phyloP scores from a whole-genome alignment of 1,139 yeast genomes.

The Blastobotrys capitulatus region DNA sequence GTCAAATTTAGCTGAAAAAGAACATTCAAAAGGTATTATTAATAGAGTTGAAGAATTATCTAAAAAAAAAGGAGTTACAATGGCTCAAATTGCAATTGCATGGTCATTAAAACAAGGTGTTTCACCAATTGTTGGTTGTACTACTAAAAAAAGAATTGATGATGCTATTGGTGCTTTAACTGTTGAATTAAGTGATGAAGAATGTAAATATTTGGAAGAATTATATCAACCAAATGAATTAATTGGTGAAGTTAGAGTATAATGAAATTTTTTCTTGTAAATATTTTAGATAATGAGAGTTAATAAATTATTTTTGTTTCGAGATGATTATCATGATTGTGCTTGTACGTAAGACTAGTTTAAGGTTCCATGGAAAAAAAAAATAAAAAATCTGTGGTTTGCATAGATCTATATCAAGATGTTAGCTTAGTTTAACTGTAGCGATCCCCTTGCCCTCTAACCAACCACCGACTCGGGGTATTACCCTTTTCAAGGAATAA shows the following conservation, averaged over 20 bases:
- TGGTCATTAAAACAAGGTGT: conserved; percentile 51
- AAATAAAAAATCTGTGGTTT: too few species aligned
- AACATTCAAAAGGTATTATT: conserved; percentile 43
- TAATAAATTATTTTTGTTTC: too few species aligned
- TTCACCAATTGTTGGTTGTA: conserved; percentile 52
- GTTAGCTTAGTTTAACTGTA: too few species aligned
- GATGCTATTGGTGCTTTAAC: conserved; percentile 46
- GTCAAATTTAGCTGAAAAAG: conserved; percentile 49
- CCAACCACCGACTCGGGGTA: too few species aligned
- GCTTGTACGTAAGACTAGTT: too few species aligned
- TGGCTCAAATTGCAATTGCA: conserved; percentile 51
- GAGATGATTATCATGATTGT: too few species aligned
- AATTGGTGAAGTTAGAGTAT: conserved; percentile 35
- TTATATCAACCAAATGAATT: conserved; percentile 36
- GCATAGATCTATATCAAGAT: too few species aligned
- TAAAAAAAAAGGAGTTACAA: conserved; percentile 39
- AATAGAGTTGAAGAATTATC: conserved; percentile 50
- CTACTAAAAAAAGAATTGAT: conserved; percentile 44
- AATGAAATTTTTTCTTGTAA: conserved; percentile 42
- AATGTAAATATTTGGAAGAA: conserved; percentile 44
- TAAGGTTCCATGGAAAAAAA: too few species aligned
- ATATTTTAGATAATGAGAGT: too few species aligned
- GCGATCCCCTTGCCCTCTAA: too few species aligned
- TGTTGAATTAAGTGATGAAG: conserved; percentile 43
- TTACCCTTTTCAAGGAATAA: too few species aligned